phyloP scores from a whole-genome alignment of 148 eudicot species.

The Rhododendron ovatum region DNA sequence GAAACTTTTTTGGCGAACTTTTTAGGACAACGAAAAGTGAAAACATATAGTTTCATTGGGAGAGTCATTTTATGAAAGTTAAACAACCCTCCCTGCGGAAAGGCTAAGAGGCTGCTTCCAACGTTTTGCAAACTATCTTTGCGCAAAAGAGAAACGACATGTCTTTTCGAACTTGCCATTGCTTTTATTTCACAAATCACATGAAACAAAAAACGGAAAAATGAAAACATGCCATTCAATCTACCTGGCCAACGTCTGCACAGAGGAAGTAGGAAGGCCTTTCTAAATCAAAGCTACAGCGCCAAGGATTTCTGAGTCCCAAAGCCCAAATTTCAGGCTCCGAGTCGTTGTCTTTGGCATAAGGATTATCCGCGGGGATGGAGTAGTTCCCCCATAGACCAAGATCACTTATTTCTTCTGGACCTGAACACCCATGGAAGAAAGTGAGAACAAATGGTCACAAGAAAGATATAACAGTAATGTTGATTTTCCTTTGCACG shows the following conservation, averaged over 20 bases:
- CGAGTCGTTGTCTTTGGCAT: conserved; percentile 53
- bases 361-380: conserved; percentile 75
- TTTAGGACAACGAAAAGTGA: not conserved
- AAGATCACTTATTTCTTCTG: conserved; percentile 42
- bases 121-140: not conserved
- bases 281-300: conserved; percentile 86
- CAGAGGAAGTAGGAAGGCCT: conserved; percentile 90
- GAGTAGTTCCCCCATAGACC: conserved; percentile 86
- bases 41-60: not conserved
- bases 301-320: conserved; percentile 94
- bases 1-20: not conserved
- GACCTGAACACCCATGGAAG: conserved; percentile 30
- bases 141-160: not conserved
- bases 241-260: conserved; percentile 80
- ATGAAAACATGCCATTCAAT: not conserved
- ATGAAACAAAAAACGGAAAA: not conserved
- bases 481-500: not conserved
- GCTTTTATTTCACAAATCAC: not conserved
- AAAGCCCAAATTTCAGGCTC: conserved; percentile 80
- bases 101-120: not conserved
- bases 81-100: not conserved
- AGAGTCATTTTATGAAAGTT: not conserved
- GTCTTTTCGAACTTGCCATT: not conserved
- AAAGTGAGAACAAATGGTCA: not conserved
- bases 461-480: not conserved